phyloP scores from a whole-genome alignment of 2,329 filamentous ascomycete species.

The Akanthomyces lecanii region DNA sequence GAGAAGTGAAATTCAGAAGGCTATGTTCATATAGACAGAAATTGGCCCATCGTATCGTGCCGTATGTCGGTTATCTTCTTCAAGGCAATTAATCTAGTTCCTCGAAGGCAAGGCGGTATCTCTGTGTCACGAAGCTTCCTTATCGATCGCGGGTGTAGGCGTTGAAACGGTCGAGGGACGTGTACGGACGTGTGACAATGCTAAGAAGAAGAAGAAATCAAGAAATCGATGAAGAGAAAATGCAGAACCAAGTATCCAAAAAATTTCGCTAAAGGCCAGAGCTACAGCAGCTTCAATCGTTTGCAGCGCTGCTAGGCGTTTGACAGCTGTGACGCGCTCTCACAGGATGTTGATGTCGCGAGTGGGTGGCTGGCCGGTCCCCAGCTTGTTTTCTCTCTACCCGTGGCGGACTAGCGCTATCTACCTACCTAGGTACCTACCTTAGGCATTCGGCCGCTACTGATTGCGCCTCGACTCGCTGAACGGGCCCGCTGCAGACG shows the following conservation, averaged over 20 bases:
- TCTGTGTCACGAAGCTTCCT: neutral
- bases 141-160: neutral
- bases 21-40: neutral
- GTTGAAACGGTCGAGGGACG: neutral
- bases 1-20: neutral
- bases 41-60: neutral
- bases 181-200: neutral
- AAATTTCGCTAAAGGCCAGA: neutral
- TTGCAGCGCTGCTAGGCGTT: neutral
- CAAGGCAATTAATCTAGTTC: neutral
- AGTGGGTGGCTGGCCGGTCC: neutral
- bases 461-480: conserved; percentile 1
- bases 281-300: neutral
- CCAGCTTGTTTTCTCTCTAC: conserved; percentile 12
- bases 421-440: no score
- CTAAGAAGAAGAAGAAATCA: neutral
- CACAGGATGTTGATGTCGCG: conserved; percentile 13
- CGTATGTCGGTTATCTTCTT: neutral
- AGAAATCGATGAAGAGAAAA: no score
- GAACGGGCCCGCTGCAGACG: neutral
- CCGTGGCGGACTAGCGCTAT: conserved; percentile 5
- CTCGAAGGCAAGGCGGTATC: neutral
- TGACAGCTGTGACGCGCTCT: conserved; percentile 12
- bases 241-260: neutral
- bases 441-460: neutral